Conservation (phyloP, 83 land plant species). For the Isoetes engelmannii region DNA sequence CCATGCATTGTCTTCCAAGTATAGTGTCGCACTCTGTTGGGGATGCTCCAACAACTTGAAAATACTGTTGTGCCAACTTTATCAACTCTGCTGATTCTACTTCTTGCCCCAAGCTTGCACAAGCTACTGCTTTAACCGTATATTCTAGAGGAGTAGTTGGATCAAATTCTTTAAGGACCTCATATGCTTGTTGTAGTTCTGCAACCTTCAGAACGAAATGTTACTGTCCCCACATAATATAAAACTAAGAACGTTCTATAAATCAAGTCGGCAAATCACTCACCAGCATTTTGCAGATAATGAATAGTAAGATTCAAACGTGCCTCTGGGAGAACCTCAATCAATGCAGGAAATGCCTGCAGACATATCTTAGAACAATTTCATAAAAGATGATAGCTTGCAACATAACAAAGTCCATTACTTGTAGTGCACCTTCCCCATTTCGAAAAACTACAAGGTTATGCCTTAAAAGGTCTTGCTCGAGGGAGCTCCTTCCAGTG, state of each 20-base stretch:
- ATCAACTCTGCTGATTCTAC: conserved; percentile 25
- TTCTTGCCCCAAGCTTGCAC: conserved; percentile 30
- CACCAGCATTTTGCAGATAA: conserved; percentile 25
- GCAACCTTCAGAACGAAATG: conserved; percentile 1
- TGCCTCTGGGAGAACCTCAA: conserved; percentile 30
- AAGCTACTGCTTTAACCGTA: conserved; percentile 28
- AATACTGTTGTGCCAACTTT: conserved; percentile 30
- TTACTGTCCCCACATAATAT: background rate
- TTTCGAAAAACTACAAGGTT: conserved; percentile 31
- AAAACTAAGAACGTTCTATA: too few species aligned
- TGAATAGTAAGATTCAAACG: conserved; percentile 30
- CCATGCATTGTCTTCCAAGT: conserved; percentile 41
- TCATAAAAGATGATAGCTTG: too few species aligned
- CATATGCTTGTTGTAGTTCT: conserved; percentile 27
- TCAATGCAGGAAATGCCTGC: conserved; percentile 27
- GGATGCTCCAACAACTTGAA: conserved; percentile 35
- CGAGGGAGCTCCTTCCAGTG: conserved; percentile 11
- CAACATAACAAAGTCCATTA: too few species aligned
- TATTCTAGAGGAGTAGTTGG: conserved; percentile 29
- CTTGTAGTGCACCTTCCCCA: conserved; percentile 37
- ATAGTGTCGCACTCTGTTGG: conserved; percentile 38
- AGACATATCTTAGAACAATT: conserved; percentile 7
- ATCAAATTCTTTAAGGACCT: conserved; percentile 20
- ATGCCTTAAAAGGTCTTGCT: conserved; percentile 29
- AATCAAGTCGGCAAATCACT: background rate